Base-by-base conservation (phyloP, 768 basidiomycete species). In the Mycena latifolia region DNA sequence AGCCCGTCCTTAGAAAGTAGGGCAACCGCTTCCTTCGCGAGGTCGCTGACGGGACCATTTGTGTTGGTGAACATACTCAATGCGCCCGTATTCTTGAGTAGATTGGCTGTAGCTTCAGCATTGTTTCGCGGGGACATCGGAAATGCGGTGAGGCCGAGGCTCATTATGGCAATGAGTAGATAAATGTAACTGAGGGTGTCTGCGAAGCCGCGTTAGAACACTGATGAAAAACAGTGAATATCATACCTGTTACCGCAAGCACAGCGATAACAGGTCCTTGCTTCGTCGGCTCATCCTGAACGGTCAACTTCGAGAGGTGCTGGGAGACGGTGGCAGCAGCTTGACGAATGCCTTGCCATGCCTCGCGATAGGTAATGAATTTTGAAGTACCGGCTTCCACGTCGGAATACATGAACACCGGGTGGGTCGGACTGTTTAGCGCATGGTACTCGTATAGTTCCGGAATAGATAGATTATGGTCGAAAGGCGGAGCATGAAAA, bases 101-200 rank as follows among this genome's bases (percentile, higher is more conserved):
- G 37, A n/a, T 31, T 22, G 17, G 61, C 45, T 24, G 53, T 48
- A 15, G 45, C 61, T 55, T 62, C 53, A 24, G 61, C 61, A n/a
- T 28, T 62, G 53, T 62, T 62, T 24, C 61, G 61, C 14, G 61
- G 51, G 10, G 61, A 45, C 61, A 54, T 45, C 20, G 61, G 61
- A 29, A 62, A 62, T 18, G 53, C 31, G 10, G 61, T 62, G 45
- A 55, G 53, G 20, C 45, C 53, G n/a, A 62, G 43, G 53, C 52
- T 55, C 53, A 62, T 62, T 24, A 62, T 54, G 15, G n/a, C 61
- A 11, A 55, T 37, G 41, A 47, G 41, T 8, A 62, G 52, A 25
- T 62, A 62, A 15, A 62, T 62, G 11, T 54, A 62, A 18, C 61
- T 62, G 11, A 62, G 53, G 24, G 41, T 55, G 33, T 62, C 61